phyloP scores from a whole-genome alignment of 805 yeast species.

The Ogataea neopini region DNA sequence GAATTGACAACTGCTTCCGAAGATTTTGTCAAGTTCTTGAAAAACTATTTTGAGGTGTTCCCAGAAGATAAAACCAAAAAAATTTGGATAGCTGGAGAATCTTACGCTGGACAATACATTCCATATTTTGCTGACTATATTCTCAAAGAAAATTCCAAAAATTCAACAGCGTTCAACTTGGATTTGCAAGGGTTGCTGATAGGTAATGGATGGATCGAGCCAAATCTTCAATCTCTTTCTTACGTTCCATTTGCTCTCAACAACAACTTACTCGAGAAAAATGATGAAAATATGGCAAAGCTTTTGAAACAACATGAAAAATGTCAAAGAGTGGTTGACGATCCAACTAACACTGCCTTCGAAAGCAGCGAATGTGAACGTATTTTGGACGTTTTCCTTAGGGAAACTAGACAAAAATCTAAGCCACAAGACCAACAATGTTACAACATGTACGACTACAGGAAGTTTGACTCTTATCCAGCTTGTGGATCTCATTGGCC shows the following conservation, averaged over 20 bases:
- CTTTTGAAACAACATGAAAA: slow-evolving; percentile 53
- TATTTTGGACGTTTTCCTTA: slow-evolving; percentile 43
- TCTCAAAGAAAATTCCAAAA: slow-evolving; percentile 43
- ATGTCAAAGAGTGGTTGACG: slow-evolving; percentile 57
- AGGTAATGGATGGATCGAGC: slow-evolving; percentile 96
- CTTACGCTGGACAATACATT: slow-evolving; percentile 95
- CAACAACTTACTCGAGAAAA: slow-evolving; percentile 51
- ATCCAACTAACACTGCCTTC: slow-evolving; percentile 25
- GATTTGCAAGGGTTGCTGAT: slow-evolving; percentile 69
- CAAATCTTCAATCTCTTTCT: slow-evolving; percentile 78
- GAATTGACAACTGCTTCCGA: slow-evolving; percentile 58
- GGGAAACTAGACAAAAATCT: slow-evolving; percentile 29
- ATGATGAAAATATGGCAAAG: slow-evolving; percentile 40
- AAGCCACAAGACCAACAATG: slow-evolving; percentile 51
- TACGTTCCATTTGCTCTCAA: slow-evolving; percentile 70
- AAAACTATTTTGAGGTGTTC: slow-evolving; percentile 64
- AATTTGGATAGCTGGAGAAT: slow-evolving; percentile 86
- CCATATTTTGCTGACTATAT: slow-evolving; percentile 80
- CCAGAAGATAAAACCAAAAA: slow-evolving; percentile 69
- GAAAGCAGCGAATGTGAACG: slow-evolving; percentile 38
- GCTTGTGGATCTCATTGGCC: slow-evolving; percentile 96
- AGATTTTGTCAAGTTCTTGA: slow-evolving; percentile 66
- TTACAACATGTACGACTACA: slow-evolving; percentile 79
- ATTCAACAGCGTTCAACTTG: slow-evolving; percentile 27
- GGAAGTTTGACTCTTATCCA: slow-evolving; percentile 72